phyloP scores from a whole-genome alignment of 2,329 filamentous ascomycete genomes.

The Chaetothyriales sp. region DNA sequence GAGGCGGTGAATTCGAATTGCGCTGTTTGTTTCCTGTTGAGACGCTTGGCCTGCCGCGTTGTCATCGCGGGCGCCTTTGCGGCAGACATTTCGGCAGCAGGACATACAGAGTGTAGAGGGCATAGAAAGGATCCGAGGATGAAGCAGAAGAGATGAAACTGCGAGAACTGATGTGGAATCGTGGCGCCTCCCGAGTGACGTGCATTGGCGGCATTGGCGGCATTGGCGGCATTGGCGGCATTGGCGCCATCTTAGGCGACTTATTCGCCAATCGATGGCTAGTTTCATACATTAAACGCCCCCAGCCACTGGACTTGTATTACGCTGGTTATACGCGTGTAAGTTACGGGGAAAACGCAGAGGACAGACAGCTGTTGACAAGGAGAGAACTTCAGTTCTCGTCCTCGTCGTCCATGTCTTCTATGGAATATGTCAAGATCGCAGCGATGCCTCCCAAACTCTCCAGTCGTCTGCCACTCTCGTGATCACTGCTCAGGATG shows the following conservation, averaged over 20 bases:
- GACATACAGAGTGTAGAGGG: background rate
- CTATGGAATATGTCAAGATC: conserved; percentile 74
- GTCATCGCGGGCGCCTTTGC: conserved; percentile 15
- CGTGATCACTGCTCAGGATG: conserved; percentile 83
- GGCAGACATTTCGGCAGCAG: conserved; percentile 7
- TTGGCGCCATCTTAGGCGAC: too few relatives aligned
- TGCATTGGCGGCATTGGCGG: background rate
- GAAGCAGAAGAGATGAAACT: background rate
- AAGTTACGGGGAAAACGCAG: background rate
- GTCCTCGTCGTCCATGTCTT: conserved; percentile 61
- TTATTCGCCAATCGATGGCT: too few relatives aligned
- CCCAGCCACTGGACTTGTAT: background rate
- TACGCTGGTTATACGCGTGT: background rate
- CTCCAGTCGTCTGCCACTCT: conserved; percentile 75
- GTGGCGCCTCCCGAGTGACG: background rate
- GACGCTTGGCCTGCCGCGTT: conserved; percentile 16
- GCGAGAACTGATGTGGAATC: too few relatives aligned
- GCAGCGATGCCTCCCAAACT: conserved; percentile 77
- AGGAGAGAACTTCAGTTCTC: conserved; percentile 21
- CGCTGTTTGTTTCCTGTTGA: conserved; percentile 11
- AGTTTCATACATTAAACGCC: too few relatives aligned
- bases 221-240: too few relatives aligned
- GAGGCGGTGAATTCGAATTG: conserved; percentile 12
- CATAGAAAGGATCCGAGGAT: background rate
- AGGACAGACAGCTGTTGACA: background rate